Conservation (phyloP, 2,329 filamentous ascomycete species). For the Aspergillus chevalieri region DNA sequence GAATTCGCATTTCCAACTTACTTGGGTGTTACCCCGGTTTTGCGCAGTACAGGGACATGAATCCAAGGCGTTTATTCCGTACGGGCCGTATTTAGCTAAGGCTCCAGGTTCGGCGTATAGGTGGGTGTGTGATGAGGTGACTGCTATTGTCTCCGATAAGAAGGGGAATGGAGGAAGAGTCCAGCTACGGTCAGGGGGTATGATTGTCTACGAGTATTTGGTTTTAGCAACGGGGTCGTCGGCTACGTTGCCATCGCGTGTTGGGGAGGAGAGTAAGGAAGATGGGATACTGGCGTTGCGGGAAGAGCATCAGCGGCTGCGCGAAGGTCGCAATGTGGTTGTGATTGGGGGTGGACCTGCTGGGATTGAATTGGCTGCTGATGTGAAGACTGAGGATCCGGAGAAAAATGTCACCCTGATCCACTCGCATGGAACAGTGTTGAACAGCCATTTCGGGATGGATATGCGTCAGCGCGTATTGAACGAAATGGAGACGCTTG, state of each 20-base stretch:
- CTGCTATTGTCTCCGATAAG: conserved; percentile 22
- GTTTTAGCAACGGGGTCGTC: conserved; percentile 54
- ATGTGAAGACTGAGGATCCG: conserved; percentile 52
- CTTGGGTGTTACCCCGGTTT: conserved; percentile 56
- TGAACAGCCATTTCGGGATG: conserved; percentile 48
- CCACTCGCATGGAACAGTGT: conserved; percentile 50
- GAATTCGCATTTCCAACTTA: conserved; percentile 57
- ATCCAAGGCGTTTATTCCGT: conserved; percentile 56
- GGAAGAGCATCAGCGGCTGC: conserved; percentile 44
- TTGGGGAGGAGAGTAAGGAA: conserved; percentile 38
- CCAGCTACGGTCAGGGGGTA: conserved; percentile 37
- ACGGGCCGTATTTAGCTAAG: conserved; percentile 38
- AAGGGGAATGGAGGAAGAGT: conserved; percentile 24
- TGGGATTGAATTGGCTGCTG: conserved; percentile 56
- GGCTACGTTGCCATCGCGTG: conserved; percentile 46
- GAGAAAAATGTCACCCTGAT: conserved; percentile 53
- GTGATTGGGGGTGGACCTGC: conserved; percentile 57
- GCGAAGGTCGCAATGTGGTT: conserved; percentile 39
- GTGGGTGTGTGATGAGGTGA: conserved; percentile 42
- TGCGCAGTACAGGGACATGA: conserved; percentile 53
- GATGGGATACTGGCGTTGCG: conserved; percentile 41
- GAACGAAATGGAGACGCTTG: conserved; percentile 42
- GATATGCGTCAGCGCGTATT: conserved; percentile 35
- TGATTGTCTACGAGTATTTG: conserved; percentile 50
- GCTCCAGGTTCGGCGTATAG: conserved; percentile 29